These are phyloP conservation scores for Trypanosoma theileri DNA, from an alignment of 208 protist species.

Conservation along the genomic window DNA sequence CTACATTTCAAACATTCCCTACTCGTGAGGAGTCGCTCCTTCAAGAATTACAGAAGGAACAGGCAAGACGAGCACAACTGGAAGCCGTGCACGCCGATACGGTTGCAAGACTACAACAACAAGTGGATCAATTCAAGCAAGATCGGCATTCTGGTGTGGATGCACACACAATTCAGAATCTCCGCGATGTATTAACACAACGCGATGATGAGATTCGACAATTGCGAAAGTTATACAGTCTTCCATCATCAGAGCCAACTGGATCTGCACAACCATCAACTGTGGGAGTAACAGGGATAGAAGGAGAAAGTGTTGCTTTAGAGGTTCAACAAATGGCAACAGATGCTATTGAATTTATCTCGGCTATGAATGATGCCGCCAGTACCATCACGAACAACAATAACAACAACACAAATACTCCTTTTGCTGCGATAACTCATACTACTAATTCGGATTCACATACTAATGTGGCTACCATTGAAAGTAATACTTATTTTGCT, in stretches of 20 bases:
- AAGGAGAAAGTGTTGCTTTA: background rate
- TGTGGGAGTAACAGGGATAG: too few relatives aligned
- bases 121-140: background rate
- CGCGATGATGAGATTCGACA: constrained; percentile 25
- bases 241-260: background rate
- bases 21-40: constrained; percentile 11
- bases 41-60: constrained; percentile 2
- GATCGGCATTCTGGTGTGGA: background rate
- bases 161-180: background rate
- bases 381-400: background rate
- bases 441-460: background rate
- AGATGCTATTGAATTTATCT: constrained; percentile 5
- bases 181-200: constrained; percentile 7
- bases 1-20: constrained; percentile 7
- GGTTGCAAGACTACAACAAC: background rate
- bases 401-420: background rate
- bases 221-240: constrained; percentile 2
- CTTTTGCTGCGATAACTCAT: background rate
- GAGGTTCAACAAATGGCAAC: background rate
- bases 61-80: background rate
- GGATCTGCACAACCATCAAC: background rate
- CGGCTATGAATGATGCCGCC: background rate
- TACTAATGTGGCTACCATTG: too few relatives aligned
- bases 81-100: constrained; percentile 3
- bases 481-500: too few relatives aligned